Evolutionary conservation across 352 stramenopile genomes (phyloP), one percentile per base, ranked within the genome.

Genomic region (Globisporangium camurandrum): DNA sequence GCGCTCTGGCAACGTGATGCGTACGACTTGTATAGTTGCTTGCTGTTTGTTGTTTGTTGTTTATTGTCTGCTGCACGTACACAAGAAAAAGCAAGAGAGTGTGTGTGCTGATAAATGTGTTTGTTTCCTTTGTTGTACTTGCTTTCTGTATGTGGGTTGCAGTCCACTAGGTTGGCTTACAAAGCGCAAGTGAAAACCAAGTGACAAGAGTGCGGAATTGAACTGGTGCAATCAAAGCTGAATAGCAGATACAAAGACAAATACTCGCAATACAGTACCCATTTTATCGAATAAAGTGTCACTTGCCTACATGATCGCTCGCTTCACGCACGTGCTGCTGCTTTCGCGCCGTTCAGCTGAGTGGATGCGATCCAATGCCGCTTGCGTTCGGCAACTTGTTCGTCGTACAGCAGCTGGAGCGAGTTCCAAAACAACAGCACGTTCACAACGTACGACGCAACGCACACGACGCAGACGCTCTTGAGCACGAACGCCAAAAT

Each of bases 111-210:
- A 19, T 10, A 23, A 10, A 8, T 26, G 22, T 12, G 16, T 10
- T 4, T 22, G 23, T 37, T 23, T 45, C 7, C 37, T 9, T 39
- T 36, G 30, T 39, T 23, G 14, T 8, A 47, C 8, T 27, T 20
- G 22, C n/a, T 44, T 8, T 49, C 20, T 42, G 33, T 30, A 17
- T 37, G 12, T 28, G 47, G 43, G 19, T 16, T 51, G 19, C 24
- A 83, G 71, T 24, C 70, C 70, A 12, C 55, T 85, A 1, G 73
- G 73, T 11, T 86, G 71, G 74, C 62, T 83, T 34, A 75, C 71
- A 16, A 54, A 56, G n/a, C 61, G 53, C 1, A 37, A 64, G 17
- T 41, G 48, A 17, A 34, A 6, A 2, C 60, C 46, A 49, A 36
- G 7, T 24, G 7, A 48, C 64, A 28, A 59, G 61, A 39, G 36